phyloP scores from a whole-genome alignment of 805 yeast species.

The Ogataea nitratoaversa region DNA sequence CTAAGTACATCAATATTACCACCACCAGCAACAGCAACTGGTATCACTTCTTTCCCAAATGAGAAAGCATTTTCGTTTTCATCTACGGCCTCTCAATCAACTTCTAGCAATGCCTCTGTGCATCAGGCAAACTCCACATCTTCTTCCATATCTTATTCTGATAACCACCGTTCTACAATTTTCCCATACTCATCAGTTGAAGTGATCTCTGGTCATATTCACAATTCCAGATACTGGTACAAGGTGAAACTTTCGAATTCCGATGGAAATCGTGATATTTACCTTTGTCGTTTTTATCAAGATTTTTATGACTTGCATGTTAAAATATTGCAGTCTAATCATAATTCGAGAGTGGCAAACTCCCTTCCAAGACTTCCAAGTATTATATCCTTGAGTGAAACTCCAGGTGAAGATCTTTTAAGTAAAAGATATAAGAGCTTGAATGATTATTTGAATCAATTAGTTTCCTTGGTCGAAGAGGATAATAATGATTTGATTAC shows the following conservation, averaged over 20 bases:
- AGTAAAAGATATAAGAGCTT: slow-evolving; percentile 36
- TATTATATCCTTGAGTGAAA: slow-evolving; percentile 38
- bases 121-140: background rate
- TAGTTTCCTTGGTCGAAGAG: slow-evolving; percentile 10
- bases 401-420: slow-evolving; percentile 27
- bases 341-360: slow-evolving; percentile 7
- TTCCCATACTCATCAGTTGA: slow-evolving; percentile 25
- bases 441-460: slow-evolving; percentile 35
- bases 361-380: slow-evolving; percentile 41
- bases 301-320: slow-evolving; percentile 47
- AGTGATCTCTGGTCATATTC: slow-evolving; percentile 37
- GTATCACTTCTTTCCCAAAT: background rate
- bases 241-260: slow-evolving; percentile 26
- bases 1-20: no score
- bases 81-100: background rate
- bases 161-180: slow-evolving; percentile 2
- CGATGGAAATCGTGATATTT: slow-evolving; percentile 28
- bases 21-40: background rate
- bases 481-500: background rate
- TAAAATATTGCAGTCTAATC: slow-evolving; percentile 21
- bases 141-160: background rate
- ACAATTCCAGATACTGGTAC: slow-evolving; percentile 48
- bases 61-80: background rate
- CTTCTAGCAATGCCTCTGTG: background rate
- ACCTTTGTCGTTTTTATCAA: slow-evolving; percentile 45